These are phyloP conservation scores for Saturnispora ahearnii DNA, from an alignment of 805 yeast species.

Conservation along the genomic window DNA sequence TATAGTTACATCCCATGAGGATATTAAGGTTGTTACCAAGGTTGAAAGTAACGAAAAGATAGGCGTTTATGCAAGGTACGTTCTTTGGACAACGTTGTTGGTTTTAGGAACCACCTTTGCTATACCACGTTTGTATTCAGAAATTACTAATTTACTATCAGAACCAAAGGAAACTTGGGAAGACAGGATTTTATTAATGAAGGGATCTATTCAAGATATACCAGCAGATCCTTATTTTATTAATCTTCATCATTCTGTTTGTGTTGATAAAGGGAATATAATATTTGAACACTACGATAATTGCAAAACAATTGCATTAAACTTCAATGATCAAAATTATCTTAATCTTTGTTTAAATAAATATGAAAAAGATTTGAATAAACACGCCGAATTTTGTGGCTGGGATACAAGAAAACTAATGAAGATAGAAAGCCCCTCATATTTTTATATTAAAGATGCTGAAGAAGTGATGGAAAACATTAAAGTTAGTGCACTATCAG, in stretches of 20 bases:
- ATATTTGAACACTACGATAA: background rate
- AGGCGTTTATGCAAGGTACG: background rate
- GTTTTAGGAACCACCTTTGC: background rate
- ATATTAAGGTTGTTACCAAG: background rate
- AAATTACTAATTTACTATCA: background rate
- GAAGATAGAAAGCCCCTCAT: background rate
- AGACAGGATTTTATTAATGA: background rate
- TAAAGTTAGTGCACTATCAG: background rate
- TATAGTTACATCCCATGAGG: background rate
- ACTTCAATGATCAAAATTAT: background rate
- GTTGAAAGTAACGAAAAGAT: background rate
- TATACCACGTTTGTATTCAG: background rate
- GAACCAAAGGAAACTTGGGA: background rate
- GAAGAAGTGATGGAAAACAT: background rate
- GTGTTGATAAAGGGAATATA: background rate
- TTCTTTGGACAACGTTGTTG: background rate
- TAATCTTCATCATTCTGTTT: background rate
- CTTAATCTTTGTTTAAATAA: background rate
- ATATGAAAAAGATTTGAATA: background rate
- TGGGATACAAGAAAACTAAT: background rate
- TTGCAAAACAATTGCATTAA: background rate
- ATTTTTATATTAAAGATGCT: background rate
- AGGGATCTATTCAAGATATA: background rate
- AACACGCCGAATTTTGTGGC: background rate
- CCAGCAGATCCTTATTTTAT: background rate